Conservation (phyloP, 202 grass and related monocot species). For the Setaria viridis region DNA sequence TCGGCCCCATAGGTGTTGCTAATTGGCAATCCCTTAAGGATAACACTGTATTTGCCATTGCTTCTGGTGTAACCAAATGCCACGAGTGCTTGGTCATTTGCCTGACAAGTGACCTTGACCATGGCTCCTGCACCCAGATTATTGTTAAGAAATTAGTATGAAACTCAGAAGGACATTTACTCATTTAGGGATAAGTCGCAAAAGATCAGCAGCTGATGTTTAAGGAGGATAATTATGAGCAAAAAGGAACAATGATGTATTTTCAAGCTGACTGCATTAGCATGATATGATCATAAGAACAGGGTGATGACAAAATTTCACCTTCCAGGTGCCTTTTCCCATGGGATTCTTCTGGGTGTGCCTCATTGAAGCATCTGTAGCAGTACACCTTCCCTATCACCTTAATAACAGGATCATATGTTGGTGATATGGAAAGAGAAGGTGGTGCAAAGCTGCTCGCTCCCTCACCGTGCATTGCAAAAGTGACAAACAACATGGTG, state of each 20-base stretch:
- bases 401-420: conserved; percentile 57
- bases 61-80: conserved; percentile 63
- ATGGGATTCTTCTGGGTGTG: conserved; percentile 58
- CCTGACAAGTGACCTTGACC: conserved; percentile 80
- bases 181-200: background rate
- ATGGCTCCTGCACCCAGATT: conserved; percentile 54
- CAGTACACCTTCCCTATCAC: conserved; percentile 77
- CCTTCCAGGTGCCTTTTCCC: conserved; percentile 68
- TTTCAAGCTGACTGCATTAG: conserved; percentile 16
- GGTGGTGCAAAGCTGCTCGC: conserved; percentile 44
- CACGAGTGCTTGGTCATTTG: conserved; percentile 55
- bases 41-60: conserved; percentile 74
- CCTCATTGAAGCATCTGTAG: conserved; percentile 65
- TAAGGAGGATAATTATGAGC: background rate
- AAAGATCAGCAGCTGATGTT: background rate
- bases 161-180: background rate
- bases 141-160: conserved; percentile 11
- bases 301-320: conserved; percentile 11
- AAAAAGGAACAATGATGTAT: background rate
- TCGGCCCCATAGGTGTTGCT: conserved; percentile 47
- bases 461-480: conserved; percentile 32
- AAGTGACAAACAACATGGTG: conserved; percentile 39
- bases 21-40: conserved; percentile 56
- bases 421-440: conserved; percentile 38
- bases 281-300: conserved; percentile 3